Evolutionary conservation across 495 filamentous ascomycete species (phyloP).

Genomic region (Penicillium subrubescens): DNA sequence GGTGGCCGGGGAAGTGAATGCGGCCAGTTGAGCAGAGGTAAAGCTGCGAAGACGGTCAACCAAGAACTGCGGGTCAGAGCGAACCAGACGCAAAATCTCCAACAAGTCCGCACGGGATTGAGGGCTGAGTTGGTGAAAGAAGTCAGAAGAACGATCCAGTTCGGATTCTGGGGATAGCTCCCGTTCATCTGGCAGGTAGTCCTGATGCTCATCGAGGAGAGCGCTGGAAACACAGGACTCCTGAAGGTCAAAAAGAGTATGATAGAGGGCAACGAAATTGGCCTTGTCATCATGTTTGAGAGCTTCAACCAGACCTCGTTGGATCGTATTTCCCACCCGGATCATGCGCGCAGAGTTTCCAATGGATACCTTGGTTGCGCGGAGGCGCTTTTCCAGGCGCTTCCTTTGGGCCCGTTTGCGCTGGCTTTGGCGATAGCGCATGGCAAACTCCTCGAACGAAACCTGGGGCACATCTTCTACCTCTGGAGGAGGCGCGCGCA

Average conservation of each 20-base stretch:
- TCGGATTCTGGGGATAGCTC: conserved; percentile 32
- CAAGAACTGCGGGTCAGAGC: conserved; percentile 84
- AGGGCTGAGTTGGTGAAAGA: conserved; percentile 78
- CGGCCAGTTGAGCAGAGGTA: conserved; percentile 70
- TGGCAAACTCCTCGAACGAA: conserved; percentile 49
- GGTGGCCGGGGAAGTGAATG: conserved; percentile 73
- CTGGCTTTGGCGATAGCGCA: conserved; percentile 44
- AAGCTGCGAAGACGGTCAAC: conserved; percentile 75
- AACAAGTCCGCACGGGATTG: conserved; percentile 74
- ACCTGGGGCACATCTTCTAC: conserved; percentile 33
- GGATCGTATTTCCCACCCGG: conserved; percentile 74
- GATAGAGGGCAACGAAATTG: conserved; percentile 82
- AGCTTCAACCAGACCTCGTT: conserved; percentile 82
- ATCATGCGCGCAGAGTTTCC: conserved; percentile 79
- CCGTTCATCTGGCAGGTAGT: conserved; percentile 47
- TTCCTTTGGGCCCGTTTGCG: conserved; percentile 46
- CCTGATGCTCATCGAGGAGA: conserved; percentile 43
- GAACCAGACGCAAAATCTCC: conserved; percentile 76
- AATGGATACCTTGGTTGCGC: conserved; percentile 61
- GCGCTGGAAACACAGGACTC: conserved; percentile 75
- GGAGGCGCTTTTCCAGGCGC: conserved; percentile 43
- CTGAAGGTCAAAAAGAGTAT: conserved; percentile 84
- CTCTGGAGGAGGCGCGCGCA: conserved; percentile 5
- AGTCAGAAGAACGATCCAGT: conserved; percentile 58
- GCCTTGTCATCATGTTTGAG: conserved; percentile 90